phyloP scores from a whole-genome alignment of 768 basidiomycete species.

The Polyporus arcularius region DNA sequence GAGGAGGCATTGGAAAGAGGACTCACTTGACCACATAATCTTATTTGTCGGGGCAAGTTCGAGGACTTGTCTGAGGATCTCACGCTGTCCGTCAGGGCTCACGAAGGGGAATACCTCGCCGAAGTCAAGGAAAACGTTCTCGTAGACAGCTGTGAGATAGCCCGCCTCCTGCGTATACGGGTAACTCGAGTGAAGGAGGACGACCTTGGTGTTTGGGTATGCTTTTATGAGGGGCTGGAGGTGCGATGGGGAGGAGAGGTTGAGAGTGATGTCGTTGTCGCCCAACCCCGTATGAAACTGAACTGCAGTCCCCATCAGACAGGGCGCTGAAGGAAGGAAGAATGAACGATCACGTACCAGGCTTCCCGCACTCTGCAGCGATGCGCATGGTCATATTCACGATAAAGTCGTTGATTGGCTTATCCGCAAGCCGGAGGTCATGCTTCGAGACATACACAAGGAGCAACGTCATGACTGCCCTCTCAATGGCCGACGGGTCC shows the following conservation, averaged over 20 bases:
- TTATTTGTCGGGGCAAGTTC: slow-evolving; percentile 79
- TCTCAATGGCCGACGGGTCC: slow-evolving; percentile 22
- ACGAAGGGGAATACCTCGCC: slow-evolving; percentile 77
- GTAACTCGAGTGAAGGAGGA: slow-evolving; percentile 77
- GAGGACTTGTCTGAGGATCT: slow-evolving; percentile 60
- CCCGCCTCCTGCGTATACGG: slow-evolving; percentile 79
- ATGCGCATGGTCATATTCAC: slow-evolving; percentile 57
- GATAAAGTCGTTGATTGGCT: slow-evolving; percentile 66
- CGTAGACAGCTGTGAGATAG: slow-evolving; percentile 70
- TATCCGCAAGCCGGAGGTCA: slow-evolving; percentile 56
- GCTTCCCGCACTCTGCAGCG: slow-evolving; percentile 54
- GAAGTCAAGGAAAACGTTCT: slow-evolving; percentile 78
- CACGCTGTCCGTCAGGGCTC: slow-evolving; percentile 61
- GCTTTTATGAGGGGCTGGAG: slow-evolving; percentile 70
- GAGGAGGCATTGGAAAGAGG: neutral
- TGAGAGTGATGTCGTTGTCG: slow-evolving; percentile 66
- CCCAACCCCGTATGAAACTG: slow-evolving; percentile 87
- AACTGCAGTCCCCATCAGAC: slow-evolving; percentile 41
- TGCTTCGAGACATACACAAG: slow-evolving; percentile 37
- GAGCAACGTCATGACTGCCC: slow-evolving; percentile 33
- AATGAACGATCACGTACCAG: slow-evolving; percentile 44
- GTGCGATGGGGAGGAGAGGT: slow-evolving; percentile 60
- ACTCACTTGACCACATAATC: slow-evolving; percentile 78
- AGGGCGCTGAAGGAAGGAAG: neutral
- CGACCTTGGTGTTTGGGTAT: slow-evolving; percentile 58